A percentile compares a stretch with the other conserved stretches of the same genome.
phyloP scores from a whole-genome alignment of 345 rosid genomes.

The Syzygium oleosum region DNA sequence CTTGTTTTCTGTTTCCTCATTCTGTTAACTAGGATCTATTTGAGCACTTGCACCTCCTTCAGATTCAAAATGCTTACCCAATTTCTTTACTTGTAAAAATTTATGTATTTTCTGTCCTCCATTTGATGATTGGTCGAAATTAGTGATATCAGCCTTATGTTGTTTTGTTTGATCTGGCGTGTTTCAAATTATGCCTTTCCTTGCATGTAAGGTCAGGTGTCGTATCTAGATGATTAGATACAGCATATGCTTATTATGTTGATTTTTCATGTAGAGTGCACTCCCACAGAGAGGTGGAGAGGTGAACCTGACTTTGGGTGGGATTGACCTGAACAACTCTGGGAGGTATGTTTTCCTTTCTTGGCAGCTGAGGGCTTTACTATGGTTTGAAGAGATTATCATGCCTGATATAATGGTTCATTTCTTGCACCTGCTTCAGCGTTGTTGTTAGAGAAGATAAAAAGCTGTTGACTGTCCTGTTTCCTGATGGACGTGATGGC shows the following conservation, averaged over 20 bases:
- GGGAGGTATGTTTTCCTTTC: conserved; percentile 56
- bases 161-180: background rate
- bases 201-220: background rate
- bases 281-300: conserved; percentile 93
- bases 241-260: conserved; percentile 3
- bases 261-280: conserved; percentile 50
- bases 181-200: background rate
- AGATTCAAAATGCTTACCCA: background rate
- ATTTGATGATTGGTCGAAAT: background rate
- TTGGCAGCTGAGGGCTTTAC: background rate
- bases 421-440: conserved; percentile 35
- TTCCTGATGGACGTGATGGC: conserved; percentile 99
- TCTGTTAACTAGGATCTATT: background rate
- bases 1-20: background rate
- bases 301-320: conserved; percentile 91
- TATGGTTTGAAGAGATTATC: background rate
- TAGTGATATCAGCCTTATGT: background rate
- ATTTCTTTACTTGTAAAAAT: background rate
- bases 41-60: background rate
- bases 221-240: background rate
- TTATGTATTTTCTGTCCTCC: background rate
- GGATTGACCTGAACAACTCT: conserved; percentile 93
- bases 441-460: conserved; percentile 98
- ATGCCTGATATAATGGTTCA: conserved; percentile 7
- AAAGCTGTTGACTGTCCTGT: conserved; percentile 82